Base-by-base conservation (phyloP, 2,329 filamentous ascomycete species). In the Monosporascus sp. region DNA sequence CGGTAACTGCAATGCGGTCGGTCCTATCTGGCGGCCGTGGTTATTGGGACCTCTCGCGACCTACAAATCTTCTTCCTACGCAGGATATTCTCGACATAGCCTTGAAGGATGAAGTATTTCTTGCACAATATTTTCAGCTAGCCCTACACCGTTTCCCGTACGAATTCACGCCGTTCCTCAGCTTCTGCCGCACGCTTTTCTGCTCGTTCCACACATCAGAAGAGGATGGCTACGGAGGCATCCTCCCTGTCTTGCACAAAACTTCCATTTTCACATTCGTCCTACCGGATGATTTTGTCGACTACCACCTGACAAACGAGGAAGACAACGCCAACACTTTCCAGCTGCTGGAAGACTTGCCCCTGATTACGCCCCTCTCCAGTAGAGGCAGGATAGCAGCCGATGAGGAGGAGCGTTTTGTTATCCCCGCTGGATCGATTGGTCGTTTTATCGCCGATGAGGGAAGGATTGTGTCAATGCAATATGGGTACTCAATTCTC, bases 241-340 rank as follows among this genome's bases (percentile, higher is more conserved):
- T 91, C 9, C 71, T 87, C 38, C 74, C 79, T n/a, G 76, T 87
- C 52, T 76, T 97, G 14, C 82, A 86, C 53, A 80, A 78, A 53
- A 87, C 91, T 51, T 81, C 84, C 1, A 87, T 83, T 7, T 83
- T 97, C 52, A 96, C 93, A 27, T 86, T 95, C 60, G 76, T 81
- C 14, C 78, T 96, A n/a, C 86, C 90, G 0, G 72, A 79, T 0
- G 72, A 81, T 34, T 96, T 96, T 67, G 79, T 81, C 43, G 83
- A 82, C 37, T 97, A 95, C 62, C 82, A 86, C 56, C 83, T 92
- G 14, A 85, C 88, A 40, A 85, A 88, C 51, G 92, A 97, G 70
- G 90, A 96, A 59, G 89, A 94, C 55, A 92, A 94, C 60, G 84
- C 83, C 26, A 94, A 95, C 62, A 84, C 83, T 19, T 88, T 97